phyloP scores from a whole-genome alignment of 2,329 filamentous ascomycete species.

The Didymella keratinophila region DNA sequence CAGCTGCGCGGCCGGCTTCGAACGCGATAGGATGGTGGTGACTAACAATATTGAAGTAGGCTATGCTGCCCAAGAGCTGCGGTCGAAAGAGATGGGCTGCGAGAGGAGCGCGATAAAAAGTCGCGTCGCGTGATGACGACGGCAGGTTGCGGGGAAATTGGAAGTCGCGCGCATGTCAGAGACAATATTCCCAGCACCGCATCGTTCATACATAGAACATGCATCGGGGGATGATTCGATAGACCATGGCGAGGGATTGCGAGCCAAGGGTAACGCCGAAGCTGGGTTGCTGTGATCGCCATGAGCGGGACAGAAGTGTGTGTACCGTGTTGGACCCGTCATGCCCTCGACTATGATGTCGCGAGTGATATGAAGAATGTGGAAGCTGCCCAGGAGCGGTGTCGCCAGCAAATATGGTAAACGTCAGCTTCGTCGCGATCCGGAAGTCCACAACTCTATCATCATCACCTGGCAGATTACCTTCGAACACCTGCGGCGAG shows the following conservation, averaged over 20 bases:
- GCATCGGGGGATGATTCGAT: background rate
- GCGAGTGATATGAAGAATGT: too few relatives aligned
- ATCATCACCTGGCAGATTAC: too few relatives aligned
- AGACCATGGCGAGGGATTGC: background rate
- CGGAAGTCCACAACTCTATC: too few relatives aligned
- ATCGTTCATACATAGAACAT: constrained; percentile 1
- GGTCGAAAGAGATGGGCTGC: constrained; percentile 3
- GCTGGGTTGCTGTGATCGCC: background rate
- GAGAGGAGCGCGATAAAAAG: constrained; percentile 4
- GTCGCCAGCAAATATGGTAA: too few relatives aligned
- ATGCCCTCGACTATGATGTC: background rate
- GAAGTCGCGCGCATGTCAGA: constrained; percentile 2
- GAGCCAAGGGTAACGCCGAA: background rate
- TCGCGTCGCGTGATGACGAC: constrained; percentile 8
- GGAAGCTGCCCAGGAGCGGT: too few relatives aligned
- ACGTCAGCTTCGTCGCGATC: too few relatives aligned
- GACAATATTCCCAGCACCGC: background rate
- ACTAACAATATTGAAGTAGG: constrained; percentile 4
- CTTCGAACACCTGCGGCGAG: too few relatives aligned
- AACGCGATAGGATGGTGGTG: constrained; percentile 3
- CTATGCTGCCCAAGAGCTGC: constrained; percentile 2
- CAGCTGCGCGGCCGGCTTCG: constrained; percentile 20
- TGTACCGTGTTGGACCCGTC: background rate
- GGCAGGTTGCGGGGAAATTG: constrained; percentile 1
- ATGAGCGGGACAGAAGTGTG: background rate